Base-by-base conservation (phyloP, 805 yeast genomes). In the Wickerhamomyces strasburgensis region DNA sequence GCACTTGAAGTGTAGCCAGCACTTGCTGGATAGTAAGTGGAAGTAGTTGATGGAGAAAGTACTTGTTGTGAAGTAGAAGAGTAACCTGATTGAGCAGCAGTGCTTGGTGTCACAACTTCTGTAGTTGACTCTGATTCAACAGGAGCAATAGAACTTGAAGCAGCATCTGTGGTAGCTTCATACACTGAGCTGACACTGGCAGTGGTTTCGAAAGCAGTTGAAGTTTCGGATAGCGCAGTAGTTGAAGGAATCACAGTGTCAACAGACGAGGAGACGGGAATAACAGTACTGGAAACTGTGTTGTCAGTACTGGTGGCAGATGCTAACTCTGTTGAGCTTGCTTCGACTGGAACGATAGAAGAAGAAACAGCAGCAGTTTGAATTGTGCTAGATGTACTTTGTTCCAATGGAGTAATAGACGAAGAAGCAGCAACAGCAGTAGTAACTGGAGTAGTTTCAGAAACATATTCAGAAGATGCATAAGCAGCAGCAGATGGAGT, bases 111-210 rank as follows among this genome's bases (percentile, higher is more conserved):
- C 27, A 14, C 19, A 13, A 24, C 19, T 8, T 6, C 29, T 14
- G 31, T 6, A 17, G 31, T 3, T 9, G 40, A n/a, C 7, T 14
- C 24, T 30, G 6, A 31, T 24, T 7, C 25, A 8, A 19, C 35
- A 33, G 38, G 33, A 18, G 27, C 27, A 23, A 10, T 15, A 11
- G 31, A 26, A 21, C 27, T 28, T 5, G 38, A 29, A 29, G 19
- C 17, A 21, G 32, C 19, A 25, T 19, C 35, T 32, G 35, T 26
- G 27, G 27, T 18, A 14, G 32, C 15, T 18, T 5, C 14, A n/a
- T 8, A 15, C 6, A 18, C 30, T 14, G 26, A 14, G 23, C 33
- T 31, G 9, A 31, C n/a, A n/a, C n/a, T n/a, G 15, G 36, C 24
- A 10, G 37, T 15, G 19, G 18, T 32, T 7, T 24, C 13, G 14